Evolutionary conservation across 768 basidiomycete species (phyloP), one percentile per base, ranked within the genome.

Genomic region (Lyophyllum decastes): DNA sequence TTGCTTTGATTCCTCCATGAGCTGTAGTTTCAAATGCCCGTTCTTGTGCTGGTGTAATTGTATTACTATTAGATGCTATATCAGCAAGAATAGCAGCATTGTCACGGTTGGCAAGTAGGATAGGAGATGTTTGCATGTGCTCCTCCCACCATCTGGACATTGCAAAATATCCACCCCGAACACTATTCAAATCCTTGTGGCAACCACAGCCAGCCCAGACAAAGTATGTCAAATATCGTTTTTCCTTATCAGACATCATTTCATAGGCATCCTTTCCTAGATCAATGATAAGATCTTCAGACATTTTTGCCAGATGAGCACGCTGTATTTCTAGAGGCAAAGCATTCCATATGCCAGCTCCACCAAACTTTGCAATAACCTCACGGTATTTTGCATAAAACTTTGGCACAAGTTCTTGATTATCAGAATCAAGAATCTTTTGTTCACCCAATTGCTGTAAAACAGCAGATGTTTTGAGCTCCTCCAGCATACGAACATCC

Each of bases 161-260:
- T 14, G 24, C 43, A 7, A 30, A 47, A 25, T 58, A 60, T 2
- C 70, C 69, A 33, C 57, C 67, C 30, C 68, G 65, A 48, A 70
- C 33, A 6, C 38, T 43, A 48, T 70, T 71, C n/a, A 66, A 26
- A 9, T 71, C 68, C 60, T 71, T 70, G 49, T 73, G 71, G 69
- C 70, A 70, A 33, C 65, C 65, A 52, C 72, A 73, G 0, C 70
- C 72, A 1, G 62, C 52, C 58, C 70, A 66, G 19, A 73, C 50
- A 45, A 68, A 50, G 49, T 34, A 34, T 9, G 34, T 19, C 7
- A 24, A 17, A 2, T 50, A 30, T 19, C 21, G 7, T 34, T 35
- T 50, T n/a, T 50, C 21, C 33, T 50, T 11, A 4, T n/a, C 30
- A 11, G 49, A n/a, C 14, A 71, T 1, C 58, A 51, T 24, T 55